These are phyloP conservation scores for Calonectria ilicicola DNA, from an alignment of 2,329 filamentous ascomycete species.

Conservation along the genomic window DNA sequence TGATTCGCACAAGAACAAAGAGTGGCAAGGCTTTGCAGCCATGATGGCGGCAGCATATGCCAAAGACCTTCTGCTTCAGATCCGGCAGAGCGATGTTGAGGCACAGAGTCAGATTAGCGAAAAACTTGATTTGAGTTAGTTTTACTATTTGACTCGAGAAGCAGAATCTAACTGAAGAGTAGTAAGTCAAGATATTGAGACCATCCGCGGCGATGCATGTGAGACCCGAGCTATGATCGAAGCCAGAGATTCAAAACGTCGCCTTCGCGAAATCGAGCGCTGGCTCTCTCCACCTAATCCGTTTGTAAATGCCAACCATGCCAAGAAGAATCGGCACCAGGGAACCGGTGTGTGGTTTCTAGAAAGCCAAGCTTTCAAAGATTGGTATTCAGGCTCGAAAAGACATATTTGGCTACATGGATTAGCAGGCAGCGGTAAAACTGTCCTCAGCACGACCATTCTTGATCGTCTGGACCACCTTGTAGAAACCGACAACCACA, in stretches of 20 bases:
- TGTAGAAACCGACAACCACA: neutral
- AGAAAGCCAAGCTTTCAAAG: neutral
- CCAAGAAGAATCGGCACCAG: neutral
- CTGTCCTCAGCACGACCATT: neutral
- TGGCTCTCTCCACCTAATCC: neutral
- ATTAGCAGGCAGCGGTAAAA: neutral
- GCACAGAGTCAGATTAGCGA: neutral
- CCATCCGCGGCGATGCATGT: neutral
- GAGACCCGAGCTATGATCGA: neutral
- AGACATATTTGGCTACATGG: neutral
- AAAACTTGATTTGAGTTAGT: neutral
- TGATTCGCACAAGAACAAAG: neutral
- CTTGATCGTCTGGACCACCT: neutral
- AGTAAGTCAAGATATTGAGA: neutral
- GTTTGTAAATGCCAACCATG: neutral
- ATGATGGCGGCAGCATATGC: neutral
- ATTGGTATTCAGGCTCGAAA: neutral
- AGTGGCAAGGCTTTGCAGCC: neutral
- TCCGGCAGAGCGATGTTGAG: neutral
- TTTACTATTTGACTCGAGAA: neutral
- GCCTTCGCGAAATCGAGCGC: neutral
- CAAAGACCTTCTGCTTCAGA: neutral
- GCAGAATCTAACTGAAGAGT: neutral
- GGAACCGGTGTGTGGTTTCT: neutral
- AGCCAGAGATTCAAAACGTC: neutral